Evolutionary conservation across 2,329 filamentous ascomycete species (phyloP).

Genomic region (Aaosphaeria arxii): DNA sequence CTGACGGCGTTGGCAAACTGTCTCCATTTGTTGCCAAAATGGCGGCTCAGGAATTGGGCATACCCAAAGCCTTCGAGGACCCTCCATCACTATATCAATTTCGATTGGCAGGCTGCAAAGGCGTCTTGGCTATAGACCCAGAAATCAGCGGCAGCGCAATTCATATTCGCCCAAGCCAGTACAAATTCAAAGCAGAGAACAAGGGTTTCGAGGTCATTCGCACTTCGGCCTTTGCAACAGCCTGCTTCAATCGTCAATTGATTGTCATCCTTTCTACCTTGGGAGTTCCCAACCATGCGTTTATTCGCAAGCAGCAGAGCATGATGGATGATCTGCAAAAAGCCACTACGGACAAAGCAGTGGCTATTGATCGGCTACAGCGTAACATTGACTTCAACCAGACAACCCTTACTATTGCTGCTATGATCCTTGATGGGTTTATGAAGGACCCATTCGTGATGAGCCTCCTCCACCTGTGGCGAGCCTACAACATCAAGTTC

Average conservation of each 20-base stretch:
- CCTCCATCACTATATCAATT: slow-evolving; percentile 87
- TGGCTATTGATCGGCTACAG: slow-evolving; percentile 66
- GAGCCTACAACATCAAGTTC: slow-evolving; percentile 82
- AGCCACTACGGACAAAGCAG: slow-evolving; percentile 64
- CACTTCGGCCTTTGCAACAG: slow-evolving; percentile 70
- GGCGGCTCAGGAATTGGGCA: slow-evolving; percentile 66
- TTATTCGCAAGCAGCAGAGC: slow-evolving; percentile 62
- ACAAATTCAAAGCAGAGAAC: slow-evolving; percentile 75
- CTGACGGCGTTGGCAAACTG: slow-evolving; percentile 92
- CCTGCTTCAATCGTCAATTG: slow-evolving; percentile 84
- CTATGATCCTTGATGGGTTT: slow-evolving; percentile 78
- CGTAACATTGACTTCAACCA: slow-evolving; percentile 83
- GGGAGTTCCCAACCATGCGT: slow-evolving; percentile 66
- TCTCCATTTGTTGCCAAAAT: slow-evolving; percentile 72
- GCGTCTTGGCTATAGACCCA: slow-evolving; percentile 75
- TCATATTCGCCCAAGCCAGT: slow-evolving; percentile 77
- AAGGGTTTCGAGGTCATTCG: slow-evolving; percentile 82
- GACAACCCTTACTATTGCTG: slow-evolving; percentile 69
- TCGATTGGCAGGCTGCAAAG: slow-evolving; percentile 88
- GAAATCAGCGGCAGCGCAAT: slow-evolving; percentile 66
- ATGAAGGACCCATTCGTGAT: slow-evolving; percentile 81
- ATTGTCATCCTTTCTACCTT: slow-evolving; percentile 81
- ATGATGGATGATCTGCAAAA: slow-evolving; percentile 68
- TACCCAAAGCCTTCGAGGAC: slow-evolving; percentile 52
- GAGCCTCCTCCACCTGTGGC: slow-evolving; percentile 79